Percentiles rank a stretch among this genome's conserved stretches.
Conservation (phyloP, 2,329 filamentous ascomycete species). For the Penicillium polonicum region DNA sequence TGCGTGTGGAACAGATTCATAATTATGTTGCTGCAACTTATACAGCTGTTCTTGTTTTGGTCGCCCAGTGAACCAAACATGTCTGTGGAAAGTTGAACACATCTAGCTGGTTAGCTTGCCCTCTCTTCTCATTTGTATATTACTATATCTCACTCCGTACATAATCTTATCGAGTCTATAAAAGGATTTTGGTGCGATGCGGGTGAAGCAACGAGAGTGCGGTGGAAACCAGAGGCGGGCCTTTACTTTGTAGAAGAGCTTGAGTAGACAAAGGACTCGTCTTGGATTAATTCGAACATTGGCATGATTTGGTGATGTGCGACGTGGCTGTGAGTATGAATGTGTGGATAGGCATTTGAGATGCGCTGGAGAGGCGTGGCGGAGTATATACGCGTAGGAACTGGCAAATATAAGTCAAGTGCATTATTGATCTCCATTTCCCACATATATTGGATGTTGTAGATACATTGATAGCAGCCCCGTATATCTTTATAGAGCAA, state of each 20-base stretch:
- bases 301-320: constrained; percentile 3
- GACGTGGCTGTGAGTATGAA: background rate
- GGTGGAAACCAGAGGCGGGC: constrained; percentile 12
- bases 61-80: constrained; percentile 3
- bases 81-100: background rate
- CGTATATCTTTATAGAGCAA: background rate
- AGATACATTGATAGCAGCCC: background rate
- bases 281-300: background rate
- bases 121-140: background rate
- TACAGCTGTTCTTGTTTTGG: constrained; percentile 19
- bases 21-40: constrained; percentile 17
- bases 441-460: background rate
- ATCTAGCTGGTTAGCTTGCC: background rate
- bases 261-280: background rate
- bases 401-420: background rate
- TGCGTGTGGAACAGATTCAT: constrained; percentile 21
- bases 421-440: background rate
- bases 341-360: background rate
- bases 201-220: background rate
- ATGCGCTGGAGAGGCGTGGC: no score
- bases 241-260: constrained; percentile 10
- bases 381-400: background rate
- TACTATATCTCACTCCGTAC: no score
- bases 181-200: constrained; percentile 10
- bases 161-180: no score